Percentiles rank a stretch among this genome's conserved stretches.
phyloP scores from a whole-genome alignment of 306 rosid species.

The Cucurbita moschata region DNA sequence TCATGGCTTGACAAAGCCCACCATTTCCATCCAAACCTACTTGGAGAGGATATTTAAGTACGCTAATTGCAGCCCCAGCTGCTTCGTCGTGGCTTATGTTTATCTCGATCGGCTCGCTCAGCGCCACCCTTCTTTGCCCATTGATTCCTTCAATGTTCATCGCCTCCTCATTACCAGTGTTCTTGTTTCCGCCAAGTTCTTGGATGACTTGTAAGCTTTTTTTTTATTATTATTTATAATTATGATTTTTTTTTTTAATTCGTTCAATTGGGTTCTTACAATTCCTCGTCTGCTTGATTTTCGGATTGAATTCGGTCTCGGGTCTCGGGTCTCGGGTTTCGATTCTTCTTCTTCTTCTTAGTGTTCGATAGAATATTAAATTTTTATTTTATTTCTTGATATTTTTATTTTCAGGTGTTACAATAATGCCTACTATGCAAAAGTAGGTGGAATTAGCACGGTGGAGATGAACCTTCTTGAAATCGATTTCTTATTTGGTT shows the following conservation, averaged over 20 bases:
- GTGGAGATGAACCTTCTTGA: slow-evolving; percentile 76
- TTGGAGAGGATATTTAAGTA: neutral
- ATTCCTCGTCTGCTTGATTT: too few species aligned
- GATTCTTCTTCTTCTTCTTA: too few species aligned
- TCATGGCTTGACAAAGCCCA: neutral
- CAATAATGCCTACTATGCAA: slow-evolving; percentile 89
- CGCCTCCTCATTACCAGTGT: slow-evolving; percentile 75
- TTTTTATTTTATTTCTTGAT: too few species aligned
- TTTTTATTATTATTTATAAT: too few species aligned
- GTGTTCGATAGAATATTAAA: too few species aligned
- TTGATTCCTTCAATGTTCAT: slow-evolving; percentile 71
- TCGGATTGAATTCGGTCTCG: too few species aligned
- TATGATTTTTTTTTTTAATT: neutral
- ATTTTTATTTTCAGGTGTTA: slow-evolving; percentile 36
- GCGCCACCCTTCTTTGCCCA: slow-evolving; percentile 17
- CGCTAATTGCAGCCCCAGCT: neutral
- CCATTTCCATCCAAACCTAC: neutral
- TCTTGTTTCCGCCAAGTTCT: slow-evolving; percentile 16
- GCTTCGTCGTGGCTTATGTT: neutral
- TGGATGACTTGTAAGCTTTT: neutral
- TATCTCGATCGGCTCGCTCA: neutral
- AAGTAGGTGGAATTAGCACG: slow-evolving; percentile 86
- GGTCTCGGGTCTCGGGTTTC: too few species aligned
- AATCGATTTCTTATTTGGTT: slow-evolving; percentile 72
- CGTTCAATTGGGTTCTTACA: neutral